Percentiles rank a stretch among this genome's conserved stretches.
Evolutionary conservation across 1,139 yeast genomes (phyloP).

Genomic region (Geotrichum reessii): DNA sequence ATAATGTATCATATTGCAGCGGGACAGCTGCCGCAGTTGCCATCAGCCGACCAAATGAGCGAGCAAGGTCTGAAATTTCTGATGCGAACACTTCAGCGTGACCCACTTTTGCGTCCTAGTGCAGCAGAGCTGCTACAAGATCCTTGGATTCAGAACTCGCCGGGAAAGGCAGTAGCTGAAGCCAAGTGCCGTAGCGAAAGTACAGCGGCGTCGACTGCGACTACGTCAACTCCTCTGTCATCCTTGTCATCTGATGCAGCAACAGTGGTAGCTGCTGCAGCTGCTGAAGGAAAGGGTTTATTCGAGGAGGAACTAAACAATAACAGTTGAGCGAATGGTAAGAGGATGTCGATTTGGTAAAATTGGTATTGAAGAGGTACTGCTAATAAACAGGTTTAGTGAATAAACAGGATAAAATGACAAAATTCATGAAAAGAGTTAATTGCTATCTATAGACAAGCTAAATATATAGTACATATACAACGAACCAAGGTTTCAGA

Average conservation of each 20-base stretch:
- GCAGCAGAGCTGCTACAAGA: slow-evolving; percentile 82
- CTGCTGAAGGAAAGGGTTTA: background rate
- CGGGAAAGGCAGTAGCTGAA: background rate
- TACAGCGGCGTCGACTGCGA: background rate
- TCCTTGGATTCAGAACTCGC: slow-evolving; percentile 56
- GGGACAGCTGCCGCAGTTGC: slow-evolving; percentile 85
- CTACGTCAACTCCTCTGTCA: background rate
- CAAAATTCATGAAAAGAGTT: too few relatives aligned
- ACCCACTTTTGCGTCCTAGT: slow-evolving; percentile 71
- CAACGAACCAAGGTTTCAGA: too few relatives aligned
- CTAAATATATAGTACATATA: too few relatives aligned
- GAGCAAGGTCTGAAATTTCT: slow-evolving; percentile 66
- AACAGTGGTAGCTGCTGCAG: background rate
- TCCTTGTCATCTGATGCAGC: background rate
- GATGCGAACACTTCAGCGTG: slow-evolving; percentile 71
- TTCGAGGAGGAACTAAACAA: background rate
- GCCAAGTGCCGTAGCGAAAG: background rate
- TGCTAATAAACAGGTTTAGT: too few relatives aligned
- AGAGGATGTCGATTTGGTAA: background rate
- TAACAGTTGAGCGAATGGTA: background rate
- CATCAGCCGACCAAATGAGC: slow-evolving; percentile 68
- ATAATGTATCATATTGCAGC: slow-evolving; percentile 98
- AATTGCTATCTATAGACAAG: too few relatives aligned
- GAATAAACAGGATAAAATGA: too few relatives aligned
- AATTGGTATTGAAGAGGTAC: background rate